Base-by-base conservation (phyloP, 2,329 filamentous ascomycete genomes). In the Penicillium paneum region DNA sequence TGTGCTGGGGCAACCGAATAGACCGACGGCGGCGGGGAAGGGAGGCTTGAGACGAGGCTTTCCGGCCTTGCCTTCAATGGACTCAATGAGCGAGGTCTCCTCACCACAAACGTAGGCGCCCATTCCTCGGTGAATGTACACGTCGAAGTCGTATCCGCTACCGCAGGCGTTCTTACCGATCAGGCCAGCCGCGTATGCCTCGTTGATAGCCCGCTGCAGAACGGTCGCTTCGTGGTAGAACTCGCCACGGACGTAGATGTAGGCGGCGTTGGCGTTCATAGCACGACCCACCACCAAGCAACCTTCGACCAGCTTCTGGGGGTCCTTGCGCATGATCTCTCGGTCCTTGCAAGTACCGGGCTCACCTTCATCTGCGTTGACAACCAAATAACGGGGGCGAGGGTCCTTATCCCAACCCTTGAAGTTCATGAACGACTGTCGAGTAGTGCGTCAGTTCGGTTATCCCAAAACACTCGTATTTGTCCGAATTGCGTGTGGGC, bases 271-370 rank as follows among this genome's bases (percentile, higher is more conserved):
- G 71, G 92, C 94, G 79, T 99, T 99, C 94, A 99, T 99, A 71
- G 94, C 92, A 72, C 94, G 89, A 49, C 94, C 94, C 64, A 94
- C 91, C 45, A 99, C 88, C 61, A 99, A 82, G 77, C 94, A 99
- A 73, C 94, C 94, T 79, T 99, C 94, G 71, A 99, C 82, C 63
- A 99, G 89, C 83, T 99, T 99, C 82, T 99, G 94, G 60, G 94
- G 94, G 75, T 99, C 94, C 80, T 99, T 99, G 78, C 94, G 91
- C 94, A 99, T 99, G 66, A 99, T 99, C 77, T 99, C 94, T 72
- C 94, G 88, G 77, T 99, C 94, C 81, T 99, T 99, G 87, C 94
- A 99, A 50, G 94, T 99, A 75, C 94, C 94, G 29, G 94, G 94
- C 78, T 99, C 94, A 70, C 94, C 94, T 80, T 99, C 94, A 75